These are phyloP conservation scores for Raphidocelis subcapitata DNA, from an alignment of 139 green algal genomes.

Conservation along the genomic window DNA sequence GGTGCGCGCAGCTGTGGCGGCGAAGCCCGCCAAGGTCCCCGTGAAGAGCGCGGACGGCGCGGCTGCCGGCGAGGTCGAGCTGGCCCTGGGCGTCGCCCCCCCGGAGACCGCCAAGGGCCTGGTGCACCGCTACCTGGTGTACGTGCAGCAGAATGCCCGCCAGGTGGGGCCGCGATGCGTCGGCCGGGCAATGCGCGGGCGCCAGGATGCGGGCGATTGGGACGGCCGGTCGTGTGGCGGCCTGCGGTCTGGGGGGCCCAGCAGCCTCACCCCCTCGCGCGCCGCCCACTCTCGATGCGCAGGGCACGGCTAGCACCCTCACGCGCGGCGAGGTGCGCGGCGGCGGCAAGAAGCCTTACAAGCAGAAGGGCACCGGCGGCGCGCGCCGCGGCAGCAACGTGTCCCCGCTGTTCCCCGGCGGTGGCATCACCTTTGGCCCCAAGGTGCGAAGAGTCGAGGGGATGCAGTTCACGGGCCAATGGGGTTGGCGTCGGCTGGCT, in stretches of 20 bases:
- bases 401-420: constrained; percentile 88
- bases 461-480: no score
- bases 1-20: constrained; percentile 47
- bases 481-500: no score
- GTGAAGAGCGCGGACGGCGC: constrained; percentile 67
- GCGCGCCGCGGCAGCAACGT: constrained; percentile 80
- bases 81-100: constrained; percentile 76
- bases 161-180: constrained; percentile 53
- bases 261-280: no score
- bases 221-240: no score
- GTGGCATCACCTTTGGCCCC: constrained; percentile 95
- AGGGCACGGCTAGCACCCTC: constrained; percentile 92
- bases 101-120: constrained; percentile 78
- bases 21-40: constrained; percentile 51
- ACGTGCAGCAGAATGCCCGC: constrained; percentile 77
- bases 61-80: constrained; percentile 49
- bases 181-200: background rate
- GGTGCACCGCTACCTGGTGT: constrained; percentile 91
- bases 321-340: constrained; percentile 93
- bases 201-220: background rate
- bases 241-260: no score
- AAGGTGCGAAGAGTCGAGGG: constrained; percentile 62
- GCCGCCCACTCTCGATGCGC: constrained; percentile 8
- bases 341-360: constrained; percentile 95
- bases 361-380: constrained; percentile 97